phyloP scores from a whole-genome alignment of 2,329 filamentous ascomycete species.

The Diaporthe sp. region DNA sequence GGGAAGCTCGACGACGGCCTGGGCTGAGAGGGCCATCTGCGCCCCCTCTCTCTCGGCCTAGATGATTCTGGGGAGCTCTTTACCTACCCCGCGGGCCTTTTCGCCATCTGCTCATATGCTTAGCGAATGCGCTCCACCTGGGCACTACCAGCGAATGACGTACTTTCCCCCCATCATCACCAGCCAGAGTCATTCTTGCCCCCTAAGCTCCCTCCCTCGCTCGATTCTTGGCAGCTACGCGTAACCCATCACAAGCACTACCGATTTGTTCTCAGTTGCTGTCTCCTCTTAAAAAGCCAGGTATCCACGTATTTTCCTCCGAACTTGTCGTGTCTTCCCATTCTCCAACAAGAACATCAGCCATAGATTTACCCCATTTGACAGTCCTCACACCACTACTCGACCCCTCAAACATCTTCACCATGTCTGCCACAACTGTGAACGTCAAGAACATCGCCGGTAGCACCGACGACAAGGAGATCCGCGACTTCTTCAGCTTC shows the following conservation, averaged over 20 bases:
- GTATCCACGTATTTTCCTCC: background rate
- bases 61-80: conserved; percentile 8
- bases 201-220: conserved; percentile 16
- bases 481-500: conserved; percentile 98
- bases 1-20: conserved; percentile 2
- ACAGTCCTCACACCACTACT: conserved; percentile 10
- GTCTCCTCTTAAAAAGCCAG: conserved; percentile 7
- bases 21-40: background rate
- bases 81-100: conserved; percentile 15
- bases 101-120: background rate
- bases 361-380: background rate
- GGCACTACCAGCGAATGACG: conserved; percentile 25
- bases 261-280: conserved; percentile 10
- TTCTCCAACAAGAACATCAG: background rate
- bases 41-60: background rate
- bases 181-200: conserved; percentile 25
- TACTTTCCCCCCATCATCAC: conserved; percentile 13
- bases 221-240: conserved; percentile 30
- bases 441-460: conserved; percentile 90
- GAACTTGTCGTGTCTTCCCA: background rate
- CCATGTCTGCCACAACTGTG: conserved; percentile 77
- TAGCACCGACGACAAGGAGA: conserved; percentile 88
- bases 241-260: conserved; percentile 19
- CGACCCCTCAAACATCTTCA: conserved; percentile 45
- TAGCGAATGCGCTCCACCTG: conserved; percentile 17